A percentile compares a stretch with the other conserved stretches of the same genome.
Conservation (phyloP, 192 early-diverging fungal genomes). For the Coemansia biformis region DNA sequence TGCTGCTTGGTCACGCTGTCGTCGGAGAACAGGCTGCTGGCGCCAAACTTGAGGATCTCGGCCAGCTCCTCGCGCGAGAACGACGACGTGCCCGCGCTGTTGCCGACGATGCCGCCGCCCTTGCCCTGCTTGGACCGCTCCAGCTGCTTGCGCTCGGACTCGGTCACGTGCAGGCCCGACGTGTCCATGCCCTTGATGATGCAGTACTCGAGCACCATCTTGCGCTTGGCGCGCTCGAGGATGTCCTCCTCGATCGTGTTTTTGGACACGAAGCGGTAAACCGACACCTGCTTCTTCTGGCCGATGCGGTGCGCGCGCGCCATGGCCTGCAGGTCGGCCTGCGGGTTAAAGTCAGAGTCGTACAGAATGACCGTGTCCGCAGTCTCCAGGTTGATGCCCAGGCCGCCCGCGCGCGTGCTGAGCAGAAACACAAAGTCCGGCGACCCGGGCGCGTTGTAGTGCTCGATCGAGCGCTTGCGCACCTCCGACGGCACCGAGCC, state of each 20-base stretch:
- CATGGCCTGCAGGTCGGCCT: constrained; percentile 97
- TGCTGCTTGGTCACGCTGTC: constrained; percentile 54
- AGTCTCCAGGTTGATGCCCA: constrained; percentile 94
- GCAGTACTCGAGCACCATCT: constrained; percentile 99
- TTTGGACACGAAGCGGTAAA: constrained; percentile 96
- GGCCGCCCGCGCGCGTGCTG: constrained; percentile 93
- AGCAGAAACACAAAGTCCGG: constrained; percentile 95
- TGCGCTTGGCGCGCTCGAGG: constrained; percentile 96
- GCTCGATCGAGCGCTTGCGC: constrained; percentile 95
- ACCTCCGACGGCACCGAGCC: constrained; percentile 83
- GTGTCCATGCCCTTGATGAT: constrained; percentile 99
- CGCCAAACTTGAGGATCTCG: constrained; percentile 97
- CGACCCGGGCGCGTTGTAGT: constrained; percentile 90
- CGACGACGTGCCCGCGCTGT: constrained; percentile 38
- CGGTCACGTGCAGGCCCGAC: constrained; percentile 68
- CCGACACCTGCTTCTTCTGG: constrained; percentile 94
- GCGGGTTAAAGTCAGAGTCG: constrained; percentile 92
- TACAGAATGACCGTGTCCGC: constrained; percentile 98
- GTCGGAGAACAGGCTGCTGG: constrained; percentile 90
- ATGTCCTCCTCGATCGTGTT: constrained; percentile 98
- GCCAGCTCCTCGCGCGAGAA: constrained; percentile 86
- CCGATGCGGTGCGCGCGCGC: constrained; percentile 97
- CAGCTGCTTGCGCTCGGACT: constrained; percentile 49
- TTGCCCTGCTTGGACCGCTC: constrained; percentile 49
- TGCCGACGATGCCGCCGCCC: constrained; percentile 23